Evolutionary conservation across 208 protist genomes (phyloP), one percentile per base, ranked within the genome.

Genomic region (Wallacemonas rigidus): DNA sequence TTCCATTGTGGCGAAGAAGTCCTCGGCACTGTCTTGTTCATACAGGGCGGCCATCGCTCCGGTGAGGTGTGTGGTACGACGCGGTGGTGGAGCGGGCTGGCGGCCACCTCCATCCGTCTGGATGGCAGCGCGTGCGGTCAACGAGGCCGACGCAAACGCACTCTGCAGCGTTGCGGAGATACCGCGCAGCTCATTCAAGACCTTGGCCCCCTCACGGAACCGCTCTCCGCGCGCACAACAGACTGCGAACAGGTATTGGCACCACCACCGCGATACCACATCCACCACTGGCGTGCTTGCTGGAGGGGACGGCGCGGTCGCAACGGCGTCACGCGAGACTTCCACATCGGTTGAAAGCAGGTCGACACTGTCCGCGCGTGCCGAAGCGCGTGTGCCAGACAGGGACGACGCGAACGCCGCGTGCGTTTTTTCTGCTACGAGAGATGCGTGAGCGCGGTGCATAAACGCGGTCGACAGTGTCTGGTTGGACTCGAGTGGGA

Each of bases 241-340:
- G n/a, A 95, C 88, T 1, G 84, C 90, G 43, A 92, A 72, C 9
- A 95, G 71, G 71, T 93, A 95, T 60, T 93, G 85, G 67, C 90
- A 95, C 9, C 84, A 74, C 88, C 88, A 93, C 41, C 83, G 72
- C 35, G 85, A 72, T 51, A 74, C 57, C 53, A 89, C 64, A 57
- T 90, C 85, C 2, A 87, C 68, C 45, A 50, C 45, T 50, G 45
- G 45, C 26, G 26, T 26, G 0, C 26, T 26, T 26, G 26, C 26
- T 26, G 26, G 26, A 26, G 26, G 26, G 26, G 26, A 26, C 26
- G 26, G 26, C 26, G 26, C 26, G 26, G 26, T 26, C 26, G 26
- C 26, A 26, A 12, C 8, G 6, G 45, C 45, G 0, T 12, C 45
- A 14, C 60, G 36, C 9, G 60, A 65, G 5, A 14, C 41, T 41